Evolutionary conservation across 805 yeast species (phyloP), one percentile per base, ranked within the genome.

Genomic region (Lachancea nothofagi): DNA sequence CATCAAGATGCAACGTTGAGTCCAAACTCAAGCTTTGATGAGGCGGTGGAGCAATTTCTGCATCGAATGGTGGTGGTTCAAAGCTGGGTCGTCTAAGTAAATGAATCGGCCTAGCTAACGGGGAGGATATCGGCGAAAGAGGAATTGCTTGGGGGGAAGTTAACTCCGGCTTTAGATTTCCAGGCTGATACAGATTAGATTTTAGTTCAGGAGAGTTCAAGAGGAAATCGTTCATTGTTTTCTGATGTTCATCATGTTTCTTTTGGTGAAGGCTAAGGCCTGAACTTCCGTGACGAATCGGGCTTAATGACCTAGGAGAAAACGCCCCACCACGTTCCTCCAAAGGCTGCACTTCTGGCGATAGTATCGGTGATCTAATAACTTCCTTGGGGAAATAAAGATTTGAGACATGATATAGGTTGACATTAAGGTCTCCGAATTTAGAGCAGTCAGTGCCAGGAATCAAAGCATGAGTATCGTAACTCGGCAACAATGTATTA

Each of bases 401-500:
- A 36, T 66, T 66, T 0, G 71, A 66, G 29, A 49, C 59, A 48
- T 65, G 65, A 33, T 54, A 55, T 13, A 50, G 34, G 37, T 43
- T 49, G 15, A 45, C 49, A 36, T 42, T 35, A 8, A 48, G 43
- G 32, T 49, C 44, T 15, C 54, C 55, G 29, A 48, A 49, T 21
- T 38, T 28, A n/a, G 48, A 46, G 30, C 39, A 28, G 21, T 44
- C 45, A 4, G 44, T 36, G 21, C 40, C 47, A 42, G 43, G 36
- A 25, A 40, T 33, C 5, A 34, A 26, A 19, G 45, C 33, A 36
- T 56, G 62, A 1, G 52, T 53, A 34, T 74, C 78, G 57, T 84
- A 84, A 5, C 86, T 80, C 4, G 95, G 95, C 31, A 84, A 62
- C 27, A 83, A 59, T 1, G 90, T 83, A 51, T 83, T 83, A 4